Base-by-base conservation (phyloP, 106 monocot genomes). In the Acorus calamus region DNA sequence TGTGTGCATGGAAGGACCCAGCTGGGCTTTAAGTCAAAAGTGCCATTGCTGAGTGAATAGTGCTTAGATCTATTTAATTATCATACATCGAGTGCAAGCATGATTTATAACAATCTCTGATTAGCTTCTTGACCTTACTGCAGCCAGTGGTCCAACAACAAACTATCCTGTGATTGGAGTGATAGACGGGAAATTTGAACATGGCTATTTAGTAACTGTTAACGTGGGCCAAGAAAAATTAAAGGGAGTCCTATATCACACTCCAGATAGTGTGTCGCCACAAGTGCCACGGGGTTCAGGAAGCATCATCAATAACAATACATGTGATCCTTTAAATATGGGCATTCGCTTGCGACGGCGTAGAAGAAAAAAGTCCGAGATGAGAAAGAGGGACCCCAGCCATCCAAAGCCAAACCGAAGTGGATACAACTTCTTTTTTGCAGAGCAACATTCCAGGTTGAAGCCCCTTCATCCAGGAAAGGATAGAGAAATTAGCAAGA, bases 371-470 rank as follows among this genome's bases (percentile, higher is more conserved):
- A 28, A 28, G 28, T 28, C 28, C 28, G 28, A 28, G 71, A 65
- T 83, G 13, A 88, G 87, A 52, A 86, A 66, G 44, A 61, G 68
- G 62, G 91, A 98, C 49, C 98, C 98, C 4, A 73, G 77, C 5
- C 91, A 86, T 72, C 98, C 98, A 11, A 98, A 92, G 73, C 91
- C 98, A 42, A 92, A 83, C 10, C 60, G 87, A 67, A 98, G 98
- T 46, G 98, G 98, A n/a, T 98, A 98, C 60, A 98, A 98, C 69
- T 98, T 98, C 68, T 98, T 98, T 63, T 98, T 98, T 61, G 76
- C 84, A 3, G 98, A 98, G 74, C 87, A 98, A 71, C 98, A 92
- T 68, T 85, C 83, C 1, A 68, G 69, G 70, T 68, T 98, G 56
- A 98, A 86, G 45, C 81, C 81, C 13, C 74, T 83, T 69, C 51